phyloP scores from a whole-genome alignment of 352 stramenopile genomes.

The Globisporangium middletonii region DNA sequence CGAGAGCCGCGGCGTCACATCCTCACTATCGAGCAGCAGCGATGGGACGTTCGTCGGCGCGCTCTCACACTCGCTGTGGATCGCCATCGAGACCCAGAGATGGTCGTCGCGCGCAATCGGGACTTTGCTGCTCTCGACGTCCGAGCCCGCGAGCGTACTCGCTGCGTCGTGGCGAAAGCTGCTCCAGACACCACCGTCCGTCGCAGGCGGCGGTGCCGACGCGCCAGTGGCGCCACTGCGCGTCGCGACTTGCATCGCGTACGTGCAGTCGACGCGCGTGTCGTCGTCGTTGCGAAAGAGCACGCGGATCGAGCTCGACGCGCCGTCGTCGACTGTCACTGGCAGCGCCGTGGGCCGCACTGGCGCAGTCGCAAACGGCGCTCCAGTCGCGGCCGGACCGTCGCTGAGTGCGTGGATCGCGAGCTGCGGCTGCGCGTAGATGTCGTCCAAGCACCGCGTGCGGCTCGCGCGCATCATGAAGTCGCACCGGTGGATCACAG shows the following conservation, averaged over 20 bases:
- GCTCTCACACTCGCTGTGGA: not conserved
- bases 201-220: not conserved
- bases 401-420: slow-evolving; percentile 28
- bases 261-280: slow-evolving; percentile 25
- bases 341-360: too few relatives aligned
- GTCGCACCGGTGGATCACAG: slow-evolving; percentile 68
- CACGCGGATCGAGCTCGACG: slow-evolving; percentile 23
- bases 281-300: slow-evolving; percentile 29
- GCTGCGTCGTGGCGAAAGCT: slow-evolving; percentile 56
- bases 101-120: slow-evolving; percentile 24
- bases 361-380: not conserved
- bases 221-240: not conserved
- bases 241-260: slow-evolving; percentile 27
- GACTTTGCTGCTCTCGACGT: slow-evolving; percentile 41
- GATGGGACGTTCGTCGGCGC: not conserved
- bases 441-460: slow-evolving; percentile 51
- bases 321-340: not conserved
- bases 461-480: slow-evolving; percentile 73
- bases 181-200: slow-evolving; percentile 27
- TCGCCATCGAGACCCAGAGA: slow-evolving; percentile 55
- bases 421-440: slow-evolving; percentile 37
- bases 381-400: not conserved
- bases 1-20: not conserved
- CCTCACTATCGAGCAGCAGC: not conserved
- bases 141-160: slow-evolving; percentile 38